A percentile compares a stretch with the other conserved stretches of the same genome.
Conservation (phyloP, 2,329 filamentous ascomycete species). For the Calycina marina region DNA sequence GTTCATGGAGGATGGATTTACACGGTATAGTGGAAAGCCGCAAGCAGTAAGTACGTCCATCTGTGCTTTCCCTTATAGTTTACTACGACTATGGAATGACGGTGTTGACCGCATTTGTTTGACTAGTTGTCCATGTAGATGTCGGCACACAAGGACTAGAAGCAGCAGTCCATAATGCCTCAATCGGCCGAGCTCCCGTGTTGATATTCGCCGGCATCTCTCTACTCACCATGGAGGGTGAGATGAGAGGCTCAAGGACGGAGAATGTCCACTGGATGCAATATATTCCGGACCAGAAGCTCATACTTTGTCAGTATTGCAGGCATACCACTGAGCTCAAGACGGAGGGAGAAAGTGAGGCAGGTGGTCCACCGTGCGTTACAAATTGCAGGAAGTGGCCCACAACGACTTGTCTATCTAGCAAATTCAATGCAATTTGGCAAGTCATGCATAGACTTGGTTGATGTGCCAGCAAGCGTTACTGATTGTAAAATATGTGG, state of each 20-base stretch:
- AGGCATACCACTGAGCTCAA: constrained; percentile 58
- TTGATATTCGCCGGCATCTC: constrained; percentile 64
- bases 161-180: constrained; percentile 58
- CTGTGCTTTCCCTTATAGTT: neutral
- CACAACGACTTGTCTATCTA: constrained; percentile 56
- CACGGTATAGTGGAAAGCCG: constrained; percentile 47
- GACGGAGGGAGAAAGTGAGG: constrained; percentile 57
- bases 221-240: constrained; percentile 58
- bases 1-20: constrained; percentile 65
- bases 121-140: constrained; percentile 48
- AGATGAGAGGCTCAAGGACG: constrained; percentile 52
- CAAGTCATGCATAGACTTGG: too few relatives aligned
- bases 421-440: too few relatives aligned
- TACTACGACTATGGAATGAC: too few relatives aligned
- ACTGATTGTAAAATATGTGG: too few relatives aligned
- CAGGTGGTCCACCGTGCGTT: constrained; percentile 60
- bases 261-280: constrained; percentile 74
- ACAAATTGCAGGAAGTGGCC: constrained; percentile 55
- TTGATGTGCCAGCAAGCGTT: too few relatives aligned
- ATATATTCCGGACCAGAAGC: constrained; percentile 61
- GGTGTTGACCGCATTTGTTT: too few relatives aligned
- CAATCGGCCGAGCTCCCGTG: constrained; percentile 50
- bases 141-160: constrained; percentile 60
- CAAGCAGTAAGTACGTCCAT: constrained; percentile 18
- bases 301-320: constrained; percentile 60